Evolutionary conservation across 2,329 filamentous ascomycete species (phyloP).

Genomic region (Calonectria honghensis): DNA sequence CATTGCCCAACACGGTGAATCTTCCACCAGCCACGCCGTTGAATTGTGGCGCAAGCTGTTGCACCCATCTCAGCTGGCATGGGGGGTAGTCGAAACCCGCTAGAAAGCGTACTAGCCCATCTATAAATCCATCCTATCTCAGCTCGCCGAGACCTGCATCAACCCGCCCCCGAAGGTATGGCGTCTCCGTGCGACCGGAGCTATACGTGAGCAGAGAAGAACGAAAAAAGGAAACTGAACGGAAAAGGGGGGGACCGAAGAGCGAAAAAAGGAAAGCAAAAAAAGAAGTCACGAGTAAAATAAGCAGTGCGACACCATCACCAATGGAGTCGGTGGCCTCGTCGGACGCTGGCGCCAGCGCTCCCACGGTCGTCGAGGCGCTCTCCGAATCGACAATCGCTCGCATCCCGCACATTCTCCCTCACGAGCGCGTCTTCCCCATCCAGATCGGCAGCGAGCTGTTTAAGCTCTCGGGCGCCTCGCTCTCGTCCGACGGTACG

Average conservation of each 20-base stretch:
- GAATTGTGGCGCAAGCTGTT: constrained; percentile 26
- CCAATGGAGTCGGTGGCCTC: constrained; percentile 56
- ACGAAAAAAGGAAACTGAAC: neutral
- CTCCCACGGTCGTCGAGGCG: constrained; percentile 44
- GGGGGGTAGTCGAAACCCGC: constrained; percentile 24
- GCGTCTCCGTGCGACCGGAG: constrained; percentile 40
- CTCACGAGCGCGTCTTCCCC: constrained; percentile 83
- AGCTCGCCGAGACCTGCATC: constrained; percentile 24
- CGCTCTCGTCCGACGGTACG: constrained; percentile 83
- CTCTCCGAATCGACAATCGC: constrained; percentile 60
- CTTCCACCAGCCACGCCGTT: constrained; percentile 25
- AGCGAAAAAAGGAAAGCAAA: neutral
- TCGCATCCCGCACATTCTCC: constrained; percentile 75
- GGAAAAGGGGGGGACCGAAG: neutral
- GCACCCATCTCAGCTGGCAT: neutral
- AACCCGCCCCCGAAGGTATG: constrained; percentile 38
- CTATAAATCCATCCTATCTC: constrained; percentile 33
- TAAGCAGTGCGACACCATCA: constrained; percentile 17
- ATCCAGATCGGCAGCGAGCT: constrained; percentile 84
- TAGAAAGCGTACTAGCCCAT: constrained; percentile 26
- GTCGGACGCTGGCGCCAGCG: constrained; percentile 50
- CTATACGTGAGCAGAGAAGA: constrained; percentile 20
- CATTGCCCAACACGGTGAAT: neutral
- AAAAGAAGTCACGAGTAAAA: neutral
- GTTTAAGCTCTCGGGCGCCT: constrained; percentile 84